Evolutionary conservation across 1,139 yeast genomes (phyloP).

Genomic region (Geotrichum restrictum): DNA sequence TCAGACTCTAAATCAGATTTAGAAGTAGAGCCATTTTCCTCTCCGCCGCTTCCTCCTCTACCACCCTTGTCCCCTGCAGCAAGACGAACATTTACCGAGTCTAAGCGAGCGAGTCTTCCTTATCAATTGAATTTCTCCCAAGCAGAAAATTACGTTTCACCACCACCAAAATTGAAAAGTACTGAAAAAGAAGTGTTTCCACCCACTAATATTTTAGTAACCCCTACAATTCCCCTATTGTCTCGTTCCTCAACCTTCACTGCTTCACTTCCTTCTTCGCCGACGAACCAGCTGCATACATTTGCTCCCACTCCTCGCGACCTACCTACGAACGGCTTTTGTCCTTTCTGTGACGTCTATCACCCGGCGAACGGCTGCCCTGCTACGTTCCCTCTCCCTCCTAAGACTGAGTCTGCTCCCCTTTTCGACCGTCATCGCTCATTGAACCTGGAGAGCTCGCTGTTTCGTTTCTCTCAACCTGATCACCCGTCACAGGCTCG

Average conservation of each 20-base stretch:
- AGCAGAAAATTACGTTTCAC: not conserved
- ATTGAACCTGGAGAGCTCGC: constrained; percentile 2
- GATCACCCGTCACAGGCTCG: not conserved
- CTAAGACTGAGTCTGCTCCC: not conserved
- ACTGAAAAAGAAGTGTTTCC: not conserved
- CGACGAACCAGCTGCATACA: not conserved
- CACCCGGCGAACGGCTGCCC: constrained; percentile 2
- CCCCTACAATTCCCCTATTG: not conserved
- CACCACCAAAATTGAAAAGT: not conserved
- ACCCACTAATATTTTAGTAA: not conserved
- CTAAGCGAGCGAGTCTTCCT: too few species aligned
- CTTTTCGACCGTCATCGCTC: constrained; percentile 2
- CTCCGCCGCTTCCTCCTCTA: too few species aligned
- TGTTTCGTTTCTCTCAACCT: not conserved
- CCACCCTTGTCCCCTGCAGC: too few species aligned
- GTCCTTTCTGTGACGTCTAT: constrained; percentile 3
- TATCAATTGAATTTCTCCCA: too few species aligned
- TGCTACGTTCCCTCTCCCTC: not conserved
- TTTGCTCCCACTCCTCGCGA: not conserved
- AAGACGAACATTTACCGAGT: too few species aligned
- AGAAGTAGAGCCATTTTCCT: too few species aligned
- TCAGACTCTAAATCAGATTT: too few species aligned
- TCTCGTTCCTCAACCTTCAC: not conserved
- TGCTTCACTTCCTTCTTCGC: not conserved
- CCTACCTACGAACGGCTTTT: not conserved